Evolutionary conservation across 73 alveolate genomes (phyloP).

Genomic region (Uronychia binucleata): DNA sequence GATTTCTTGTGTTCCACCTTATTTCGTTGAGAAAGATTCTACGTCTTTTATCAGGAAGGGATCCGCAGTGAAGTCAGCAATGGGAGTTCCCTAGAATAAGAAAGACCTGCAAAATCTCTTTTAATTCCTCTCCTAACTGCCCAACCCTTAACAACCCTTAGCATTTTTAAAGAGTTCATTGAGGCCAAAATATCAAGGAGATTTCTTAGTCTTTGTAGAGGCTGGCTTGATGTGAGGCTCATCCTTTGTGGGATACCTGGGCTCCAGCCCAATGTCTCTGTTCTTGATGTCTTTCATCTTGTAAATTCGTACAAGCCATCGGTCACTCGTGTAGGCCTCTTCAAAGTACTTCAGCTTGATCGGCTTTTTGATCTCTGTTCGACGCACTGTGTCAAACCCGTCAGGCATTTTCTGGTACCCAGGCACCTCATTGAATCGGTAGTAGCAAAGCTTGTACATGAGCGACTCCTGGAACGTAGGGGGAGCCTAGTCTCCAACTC

Average conservation of each 20-base stretch:
- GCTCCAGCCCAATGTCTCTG: conserved; percentile 5
- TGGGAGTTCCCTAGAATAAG: too few species aligned
- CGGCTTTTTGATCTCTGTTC: conserved; percentile 72
- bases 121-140: too few species aligned
- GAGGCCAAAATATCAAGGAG: neutral
- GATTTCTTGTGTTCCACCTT: too few species aligned
- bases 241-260: neutral
- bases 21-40: too few species aligned
- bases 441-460: conserved; percentile 82
- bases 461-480: conserved; percentile 79
- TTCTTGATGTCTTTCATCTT: conserved; percentile 26
- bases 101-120: too few species aligned
- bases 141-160: neutral
- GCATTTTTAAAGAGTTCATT: neutral
- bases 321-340: conserved; percentile 85
- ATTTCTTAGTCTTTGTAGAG: neutral
- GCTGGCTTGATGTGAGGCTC: neutral
- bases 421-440: conserved; percentile 80
- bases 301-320: conserved; percentile 86
- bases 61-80: too few species aligned
- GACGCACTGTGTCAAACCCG: conserved; percentile 88
- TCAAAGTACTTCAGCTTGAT: conserved; percentile 77
- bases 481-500: conserved; percentile 80
- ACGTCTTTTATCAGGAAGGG: too few species aligned
- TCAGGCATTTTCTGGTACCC: conserved; percentile 68